These are phyloP conservation scores for Erodium chrysanthum DNA, from an alignment of 441 rosid species.

Conservation along the genomic window DNA sequence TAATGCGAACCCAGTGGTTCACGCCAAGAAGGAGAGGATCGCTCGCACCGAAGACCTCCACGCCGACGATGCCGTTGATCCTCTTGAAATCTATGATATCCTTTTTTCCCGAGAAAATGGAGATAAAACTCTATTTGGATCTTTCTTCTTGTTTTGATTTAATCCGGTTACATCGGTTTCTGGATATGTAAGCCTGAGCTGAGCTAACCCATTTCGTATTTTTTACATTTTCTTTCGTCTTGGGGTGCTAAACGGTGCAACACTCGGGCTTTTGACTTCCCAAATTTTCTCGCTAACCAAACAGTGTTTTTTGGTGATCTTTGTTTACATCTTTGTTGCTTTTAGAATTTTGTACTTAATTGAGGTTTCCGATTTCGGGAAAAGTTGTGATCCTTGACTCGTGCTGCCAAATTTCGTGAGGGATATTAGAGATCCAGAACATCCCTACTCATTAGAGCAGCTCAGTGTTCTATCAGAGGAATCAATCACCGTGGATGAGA, in stretches of 20 bases:
- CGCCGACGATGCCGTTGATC: conserved; percentile 42
- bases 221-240: not conserved
- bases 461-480: conserved; percentile 65
- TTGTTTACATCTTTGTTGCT: not conserved
- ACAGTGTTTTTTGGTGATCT: not conserved
- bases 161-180: not conserved
- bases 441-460: conserved; percentile 60
- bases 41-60: conserved; percentile 40
- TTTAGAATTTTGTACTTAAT: not conserved
- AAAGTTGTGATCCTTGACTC: conserved; percentile 36
- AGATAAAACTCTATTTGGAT: not conserved
- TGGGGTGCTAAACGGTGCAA: not conserved
- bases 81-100: conserved; percentile 64
- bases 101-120: conserved; percentile 19
- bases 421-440: conserved; percentile 67
- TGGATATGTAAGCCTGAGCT: not conserved
- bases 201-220: not conserved
- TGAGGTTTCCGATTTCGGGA: not conserved
- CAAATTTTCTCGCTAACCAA: not conserved
- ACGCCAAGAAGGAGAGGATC: conserved; percentile 49
- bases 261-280: not conserved
- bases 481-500: conserved; percentile 53
- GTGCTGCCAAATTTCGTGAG: conserved; percentile 41
- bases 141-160: not conserved
- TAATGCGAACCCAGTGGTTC: conserved; percentile 63